Conservation (phyloP, 768 basidiomycete genomes). For the Pleurotus djamor region DNA sequence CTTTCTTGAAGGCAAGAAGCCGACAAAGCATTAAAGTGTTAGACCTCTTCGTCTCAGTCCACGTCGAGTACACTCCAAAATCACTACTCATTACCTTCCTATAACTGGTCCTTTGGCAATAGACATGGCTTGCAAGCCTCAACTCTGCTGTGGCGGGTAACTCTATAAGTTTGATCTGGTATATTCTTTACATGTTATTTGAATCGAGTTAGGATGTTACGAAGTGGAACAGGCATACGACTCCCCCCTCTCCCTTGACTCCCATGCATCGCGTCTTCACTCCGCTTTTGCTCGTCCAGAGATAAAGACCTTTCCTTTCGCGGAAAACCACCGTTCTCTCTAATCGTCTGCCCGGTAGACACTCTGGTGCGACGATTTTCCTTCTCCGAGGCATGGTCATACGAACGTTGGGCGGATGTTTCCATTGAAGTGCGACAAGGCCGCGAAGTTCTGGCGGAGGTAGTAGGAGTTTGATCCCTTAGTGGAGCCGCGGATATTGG, state of each 20-base stretch:
- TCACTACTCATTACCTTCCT: not conserved
- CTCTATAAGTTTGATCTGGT: not conserved
- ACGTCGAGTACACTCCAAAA: not conserved
- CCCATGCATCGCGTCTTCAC: conserved; percentile 9
- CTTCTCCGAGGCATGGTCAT: conserved; percentile 6
- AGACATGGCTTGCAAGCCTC: no score
- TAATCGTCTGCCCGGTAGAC: not conserved
- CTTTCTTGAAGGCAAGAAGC: conserved; percentile 14
- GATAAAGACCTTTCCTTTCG: conserved; percentile 12
- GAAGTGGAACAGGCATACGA: conserved; percentile 43
- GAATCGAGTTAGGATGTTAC: conserved; percentile 45
- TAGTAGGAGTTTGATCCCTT: not conserved
- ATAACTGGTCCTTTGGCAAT: no score
- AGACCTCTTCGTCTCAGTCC: not conserved
- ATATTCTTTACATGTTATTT: conserved; percentile 24
- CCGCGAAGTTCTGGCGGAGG: not conserved
- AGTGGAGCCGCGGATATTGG: not conserved
- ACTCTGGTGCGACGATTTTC: conserved; percentile 12
- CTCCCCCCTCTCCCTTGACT: conserved; percentile 26
- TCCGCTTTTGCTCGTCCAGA: not conserved
- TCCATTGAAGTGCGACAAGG: not conserved
- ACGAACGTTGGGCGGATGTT: not conserved
- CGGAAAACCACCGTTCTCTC: not conserved
- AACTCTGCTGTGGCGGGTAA: not conserved
- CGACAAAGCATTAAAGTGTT: conserved; percentile 6